Evolutionary conservation across 2,329 filamentous ascomycete genomes (phyloP).

Genomic region (Fusarium drepaniforme): DNA sequence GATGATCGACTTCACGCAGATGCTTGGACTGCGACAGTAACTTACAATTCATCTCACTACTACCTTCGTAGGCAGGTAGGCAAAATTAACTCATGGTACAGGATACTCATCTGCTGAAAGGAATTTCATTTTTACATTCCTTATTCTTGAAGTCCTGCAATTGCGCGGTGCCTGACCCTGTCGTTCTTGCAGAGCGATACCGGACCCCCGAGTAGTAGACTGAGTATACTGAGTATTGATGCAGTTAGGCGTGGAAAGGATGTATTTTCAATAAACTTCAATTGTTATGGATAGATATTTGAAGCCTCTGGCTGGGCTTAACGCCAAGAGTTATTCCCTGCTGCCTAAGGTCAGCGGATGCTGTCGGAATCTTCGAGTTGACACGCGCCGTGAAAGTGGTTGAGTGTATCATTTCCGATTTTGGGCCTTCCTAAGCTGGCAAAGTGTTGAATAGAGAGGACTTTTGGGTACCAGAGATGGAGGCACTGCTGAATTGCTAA

Average conservation of each 20-base stretch:
- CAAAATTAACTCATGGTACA: neutral
- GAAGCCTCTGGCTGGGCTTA: neutral
- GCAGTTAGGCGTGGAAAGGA: neutral
- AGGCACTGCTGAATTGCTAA: neutral
- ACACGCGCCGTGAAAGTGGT: neutral
- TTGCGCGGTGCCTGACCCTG: neutral
- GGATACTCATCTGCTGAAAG: neutral
- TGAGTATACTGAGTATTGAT: neutral
- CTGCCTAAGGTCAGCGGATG: neutral
- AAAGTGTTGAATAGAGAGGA: neutral
- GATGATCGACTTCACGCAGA: neutral
- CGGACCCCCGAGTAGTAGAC: neutral
- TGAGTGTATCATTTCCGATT: neutral
- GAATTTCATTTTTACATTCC: no score
- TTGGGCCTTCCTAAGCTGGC: neutral
- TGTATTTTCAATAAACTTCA: neutral
- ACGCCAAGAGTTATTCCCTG: neutral
- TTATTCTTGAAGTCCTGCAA: neutral
- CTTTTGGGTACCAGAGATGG: neutral
- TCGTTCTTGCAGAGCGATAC: neutral
- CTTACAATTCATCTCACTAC: neutral
- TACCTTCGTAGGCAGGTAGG: neutral
- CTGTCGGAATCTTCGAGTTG: neutral
- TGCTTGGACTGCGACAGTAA: neutral
- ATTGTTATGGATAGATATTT: no score